phyloP scores from a whole-genome alignment of 768 basidiomycete genomes.

The Russula abietina region DNA sequence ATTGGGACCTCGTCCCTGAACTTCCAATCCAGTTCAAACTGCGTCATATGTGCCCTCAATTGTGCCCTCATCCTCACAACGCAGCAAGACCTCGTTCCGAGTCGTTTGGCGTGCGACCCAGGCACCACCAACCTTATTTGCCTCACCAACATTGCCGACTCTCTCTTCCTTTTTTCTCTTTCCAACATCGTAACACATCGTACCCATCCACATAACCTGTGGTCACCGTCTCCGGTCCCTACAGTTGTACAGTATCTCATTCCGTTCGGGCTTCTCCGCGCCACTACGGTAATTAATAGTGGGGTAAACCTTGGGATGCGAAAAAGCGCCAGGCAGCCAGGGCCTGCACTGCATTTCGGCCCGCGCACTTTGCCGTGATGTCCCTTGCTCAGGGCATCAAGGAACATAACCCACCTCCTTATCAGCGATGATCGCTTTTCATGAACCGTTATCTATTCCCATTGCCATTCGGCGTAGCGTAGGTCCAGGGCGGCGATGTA shows the following conservation, averaged over 20 bases:
- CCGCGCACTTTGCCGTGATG: not conserved
- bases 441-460: not conserved
- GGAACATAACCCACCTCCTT: not conserved
- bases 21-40: not conserved
- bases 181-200: too few species aligned
- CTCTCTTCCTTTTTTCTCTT: too few species aligned
- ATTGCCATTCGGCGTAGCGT: not conserved
- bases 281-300: not conserved
- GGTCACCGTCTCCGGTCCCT: too few species aligned
- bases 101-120: not conserved
- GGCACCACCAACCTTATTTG: conserved; percentile 15
- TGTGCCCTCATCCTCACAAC: too few species aligned
- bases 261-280: not conserved
- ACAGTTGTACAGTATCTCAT: not conserved
- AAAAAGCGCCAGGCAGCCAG: conserved; percentile 1
- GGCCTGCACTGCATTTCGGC: conserved; percentile 2
- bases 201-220: too few species aligned
- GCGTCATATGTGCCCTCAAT: conserved; percentile 17
- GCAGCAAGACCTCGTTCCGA: not conserved
- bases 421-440: not conserved
- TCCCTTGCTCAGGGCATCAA: not conserved
- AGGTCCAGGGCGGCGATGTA: not conserved
- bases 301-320: not conserved
- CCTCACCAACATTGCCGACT: not conserved
- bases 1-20: not conserved